Conservation (phyloP, 257 asterid species). For the Voacanga thouarsii region DNA sequence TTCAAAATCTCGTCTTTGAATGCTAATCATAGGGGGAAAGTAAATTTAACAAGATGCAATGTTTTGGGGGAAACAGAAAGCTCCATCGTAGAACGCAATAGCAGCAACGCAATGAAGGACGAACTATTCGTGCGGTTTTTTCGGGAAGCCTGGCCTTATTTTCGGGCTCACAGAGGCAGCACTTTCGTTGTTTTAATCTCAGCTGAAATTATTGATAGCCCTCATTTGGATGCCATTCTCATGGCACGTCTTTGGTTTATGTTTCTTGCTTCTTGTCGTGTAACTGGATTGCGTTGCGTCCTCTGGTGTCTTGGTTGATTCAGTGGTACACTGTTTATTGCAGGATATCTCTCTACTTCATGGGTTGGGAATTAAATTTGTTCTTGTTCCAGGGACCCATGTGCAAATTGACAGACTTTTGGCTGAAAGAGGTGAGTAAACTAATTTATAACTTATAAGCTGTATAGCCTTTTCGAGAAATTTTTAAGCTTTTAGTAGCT, state of each 20-base stretch:
- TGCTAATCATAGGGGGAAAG: slow-evolving; percentile 18
- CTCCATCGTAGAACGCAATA: slow-evolving; percentile 21
- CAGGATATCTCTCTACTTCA: slow-evolving; percentile 95
- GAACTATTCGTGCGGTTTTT: slow-evolving; percentile 79
- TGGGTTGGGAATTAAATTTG: slow-evolving; percentile 91
- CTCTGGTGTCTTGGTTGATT: not conserved
- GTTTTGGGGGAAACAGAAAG: slow-evolving; percentile 48
- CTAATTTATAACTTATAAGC: not conserved
- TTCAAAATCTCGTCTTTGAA: slow-evolving; percentile 7
- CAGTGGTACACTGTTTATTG: slow-evolving; percentile 3
- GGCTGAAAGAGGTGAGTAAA: slow-evolving; percentile 58
- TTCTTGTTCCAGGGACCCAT: slow-evolving; percentile 94
- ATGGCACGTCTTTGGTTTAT: slow-evolving; percentile 46
- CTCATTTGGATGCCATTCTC: slow-evolving; percentile 67
- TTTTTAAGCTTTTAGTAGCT: not conserved
- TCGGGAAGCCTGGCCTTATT: slow-evolving; percentile 89
- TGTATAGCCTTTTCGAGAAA: not conserved
- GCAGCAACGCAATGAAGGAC: slow-evolving; percentile 34
- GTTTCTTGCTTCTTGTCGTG: not conserved
- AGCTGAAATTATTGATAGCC: slow-evolving; percentile 46
- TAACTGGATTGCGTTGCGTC: not conserved
- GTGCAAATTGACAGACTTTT: slow-evolving; percentile 84
- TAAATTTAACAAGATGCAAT: slow-evolving; percentile 20
- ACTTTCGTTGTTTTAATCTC: slow-evolving; percentile 67
- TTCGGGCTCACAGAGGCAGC: slow-evolving; percentile 89